phyloP scores from a whole-genome alignment of 23 red algal genomes.

The Chondrus crispus region DNA sequence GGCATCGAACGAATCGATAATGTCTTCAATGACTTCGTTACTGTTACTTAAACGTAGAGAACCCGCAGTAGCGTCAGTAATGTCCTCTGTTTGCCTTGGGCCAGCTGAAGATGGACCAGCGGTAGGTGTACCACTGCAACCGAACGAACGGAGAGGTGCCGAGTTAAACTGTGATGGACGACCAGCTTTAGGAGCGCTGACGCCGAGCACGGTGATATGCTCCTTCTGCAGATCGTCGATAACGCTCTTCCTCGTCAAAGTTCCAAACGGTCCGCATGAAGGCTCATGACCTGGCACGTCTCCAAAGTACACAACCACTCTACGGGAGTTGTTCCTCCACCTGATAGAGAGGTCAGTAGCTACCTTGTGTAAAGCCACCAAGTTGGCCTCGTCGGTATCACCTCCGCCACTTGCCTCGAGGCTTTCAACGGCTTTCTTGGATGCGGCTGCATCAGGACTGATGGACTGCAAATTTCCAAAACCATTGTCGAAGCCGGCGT shows the following conservation, averaged over 20 bases:
- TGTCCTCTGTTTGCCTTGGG: too few relatives aligned
- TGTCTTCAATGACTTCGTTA: too few relatives aligned
- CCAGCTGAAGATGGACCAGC: too few relatives aligned
- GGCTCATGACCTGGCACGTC: neutral
- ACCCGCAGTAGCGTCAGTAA: too few relatives aligned
- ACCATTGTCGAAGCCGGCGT: neutral
- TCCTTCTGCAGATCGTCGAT: neutral
- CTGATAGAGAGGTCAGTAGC: neutral
- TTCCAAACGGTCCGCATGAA: neutral
- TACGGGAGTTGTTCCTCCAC: neutral
- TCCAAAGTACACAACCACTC: neutral
- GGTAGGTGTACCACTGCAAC: neutral
- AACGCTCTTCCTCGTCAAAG: constrained; percentile 12
- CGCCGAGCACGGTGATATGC: constrained; percentile 45
- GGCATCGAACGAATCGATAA: too few relatives aligned
- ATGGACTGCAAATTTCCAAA: neutral
- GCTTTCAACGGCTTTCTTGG: neutral
- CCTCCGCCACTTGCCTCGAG: neutral
- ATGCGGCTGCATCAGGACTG: neutral
- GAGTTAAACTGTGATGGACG: neutral
- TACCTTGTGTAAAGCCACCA: neutral
- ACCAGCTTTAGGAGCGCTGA: neutral
- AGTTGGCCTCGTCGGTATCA: neutral
- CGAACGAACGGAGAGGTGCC: neutral
- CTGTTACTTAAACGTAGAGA: too few relatives aligned